A percentile compares a stretch with the other conserved stretches of the same genome.
Evolutionary conservation across 805 yeast genomes (phyloP).

Genomic region (Zygosaccharomyces siamensis): DNA sequence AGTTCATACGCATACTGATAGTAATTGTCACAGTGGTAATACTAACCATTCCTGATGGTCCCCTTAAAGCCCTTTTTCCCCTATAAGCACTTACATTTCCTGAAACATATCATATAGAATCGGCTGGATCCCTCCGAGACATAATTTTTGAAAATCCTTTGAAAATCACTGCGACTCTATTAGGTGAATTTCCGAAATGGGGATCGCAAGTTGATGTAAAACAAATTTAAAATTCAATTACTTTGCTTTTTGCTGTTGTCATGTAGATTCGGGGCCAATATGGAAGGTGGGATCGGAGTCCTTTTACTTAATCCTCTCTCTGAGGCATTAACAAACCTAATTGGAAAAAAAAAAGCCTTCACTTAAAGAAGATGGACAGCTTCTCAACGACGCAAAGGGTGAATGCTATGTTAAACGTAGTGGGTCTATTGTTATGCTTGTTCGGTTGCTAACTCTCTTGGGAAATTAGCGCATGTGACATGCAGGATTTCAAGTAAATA

Average conservation of each 20-base stretch:
- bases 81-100: neutral
- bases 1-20: neutral
- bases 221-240: neutral
- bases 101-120: slow-evolving; percentile 1
- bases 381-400: neutral
- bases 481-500: too few relatives aligned
- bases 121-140: slow-evolving; percentile 3
- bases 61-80: slow-evolving; percentile 1
- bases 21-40: neutral
- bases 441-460: too few relatives aligned
- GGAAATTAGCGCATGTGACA: too few relatives aligned
- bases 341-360: neutral
- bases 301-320: neutral
- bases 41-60: neutral
- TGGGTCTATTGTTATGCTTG: neutral
- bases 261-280: neutral
- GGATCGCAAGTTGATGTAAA: neutral
- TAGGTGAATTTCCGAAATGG: neutral
- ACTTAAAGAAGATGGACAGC: neutral
- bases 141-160: neutral
- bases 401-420: neutral
- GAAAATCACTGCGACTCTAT: slow-evolving; percentile 1
- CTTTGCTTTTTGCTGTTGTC: slow-evolving; percentile 5
- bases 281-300: neutral
- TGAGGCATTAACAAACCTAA: slow-evolving; percentile 2